A percentile compares a stretch with the other conserved stretches of the same genome.
phyloP scores from a whole-genome alignment of 495 filamentous ascomycete genomes.

The Penicillium macrosclerotiorum region DNA sequence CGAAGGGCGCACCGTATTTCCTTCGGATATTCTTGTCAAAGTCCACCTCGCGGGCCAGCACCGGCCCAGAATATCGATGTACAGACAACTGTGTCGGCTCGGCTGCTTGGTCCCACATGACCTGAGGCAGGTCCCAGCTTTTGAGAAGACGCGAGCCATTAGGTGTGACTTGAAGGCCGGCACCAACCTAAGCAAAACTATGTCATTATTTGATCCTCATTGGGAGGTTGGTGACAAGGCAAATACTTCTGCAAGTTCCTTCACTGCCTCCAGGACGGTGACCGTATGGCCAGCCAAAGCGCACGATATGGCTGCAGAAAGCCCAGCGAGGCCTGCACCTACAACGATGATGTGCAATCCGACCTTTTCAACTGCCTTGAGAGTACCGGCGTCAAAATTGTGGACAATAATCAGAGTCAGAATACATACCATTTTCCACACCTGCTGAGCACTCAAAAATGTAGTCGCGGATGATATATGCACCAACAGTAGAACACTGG shows the following conservation, averaged over 20 bases:
- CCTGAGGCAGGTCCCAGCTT: slow-evolving; percentile 50
- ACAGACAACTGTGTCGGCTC: slow-evolving; percentile 55
- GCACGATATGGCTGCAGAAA: slow-evolving; percentile 61
- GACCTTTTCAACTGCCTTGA: slow-evolving; percentile 20
- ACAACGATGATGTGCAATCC: slow-evolving; percentile 31
- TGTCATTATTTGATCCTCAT: too few species aligned
- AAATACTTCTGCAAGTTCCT: slow-evolving; percentile 56
- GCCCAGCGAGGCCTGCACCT: slow-evolving; percentile 55
- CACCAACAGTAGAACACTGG: too few species aligned
- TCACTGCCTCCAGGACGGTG: slow-evolving; percentile 58
- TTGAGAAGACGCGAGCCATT: slow-evolving; percentile 54
- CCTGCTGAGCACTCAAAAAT: too few species aligned
- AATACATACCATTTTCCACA: too few species aligned
- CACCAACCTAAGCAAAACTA: too few species aligned
- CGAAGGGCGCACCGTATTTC: slow-evolving; percentile 51
- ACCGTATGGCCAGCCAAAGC: slow-evolving; percentile 60
- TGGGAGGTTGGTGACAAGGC: too few species aligned
- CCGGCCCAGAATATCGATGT: slow-evolving; percentile 54
- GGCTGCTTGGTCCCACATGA: slow-evolving; percentile 45
- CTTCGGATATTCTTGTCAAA: slow-evolving; percentile 42
- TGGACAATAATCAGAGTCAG: too few species aligned
- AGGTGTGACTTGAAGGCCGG: slow-evolving; percentile 57
- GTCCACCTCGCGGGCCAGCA: slow-evolving; percentile 51
- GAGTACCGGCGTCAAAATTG: too few species aligned
- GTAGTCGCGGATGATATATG: too few species aligned